Evolutionary conservation across 192 early-diverging fungal genomes (phyloP).

Genomic region (Ramicandelaber brevisporus): DNA sequence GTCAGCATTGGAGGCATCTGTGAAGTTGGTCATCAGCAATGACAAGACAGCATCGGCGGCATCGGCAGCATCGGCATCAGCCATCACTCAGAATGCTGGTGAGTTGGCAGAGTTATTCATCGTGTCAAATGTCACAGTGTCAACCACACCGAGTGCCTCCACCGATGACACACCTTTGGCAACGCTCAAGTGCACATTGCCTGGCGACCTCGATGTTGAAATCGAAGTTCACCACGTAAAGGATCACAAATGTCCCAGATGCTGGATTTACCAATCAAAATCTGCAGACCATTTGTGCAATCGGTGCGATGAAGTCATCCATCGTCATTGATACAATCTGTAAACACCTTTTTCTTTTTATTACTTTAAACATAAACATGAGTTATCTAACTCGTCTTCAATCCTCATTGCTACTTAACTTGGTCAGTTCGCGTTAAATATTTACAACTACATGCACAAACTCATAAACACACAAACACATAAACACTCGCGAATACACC

Average conservation of each 20-base stretch:
- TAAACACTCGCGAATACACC: too few species aligned
- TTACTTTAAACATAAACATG: background rate
- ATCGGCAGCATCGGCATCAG: slow-evolving; percentile 16
- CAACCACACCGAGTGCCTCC: background rate
- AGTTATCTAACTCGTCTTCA: background rate
- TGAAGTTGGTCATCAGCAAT: background rate
- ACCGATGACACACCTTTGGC: slow-evolving; percentile 2
- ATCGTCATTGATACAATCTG: too few species aligned
- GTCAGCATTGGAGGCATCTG: background rate
- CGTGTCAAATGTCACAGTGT: slow-evolving; percentile 5
- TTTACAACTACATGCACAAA: background rate
- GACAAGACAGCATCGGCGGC: slow-evolving; percentile 8
- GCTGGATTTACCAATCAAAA: slow-evolving; percentile 35
- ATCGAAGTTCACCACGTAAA: slow-evolving; percentile 20
- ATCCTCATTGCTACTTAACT: background rate
- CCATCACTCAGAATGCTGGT: slow-evolving; percentile 4
- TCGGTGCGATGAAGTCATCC: slow-evolving; percentile 22
- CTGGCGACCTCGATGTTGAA: slow-evolving; percentile 6
- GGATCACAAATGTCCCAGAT: slow-evolving; percentile 50
- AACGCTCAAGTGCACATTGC: slow-evolving; percentile 4
- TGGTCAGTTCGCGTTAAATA: background rate
- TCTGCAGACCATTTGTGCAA: slow-evolving; percentile 21
- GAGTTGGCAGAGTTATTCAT: slow-evolving; percentile 11
- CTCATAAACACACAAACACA: too few species aligned
- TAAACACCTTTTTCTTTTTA: too few species aligned